Evolutionary conservation across 768 basidiomycete genomes (phyloP).

Genomic region (Hirschioporus abietinus): DNA sequence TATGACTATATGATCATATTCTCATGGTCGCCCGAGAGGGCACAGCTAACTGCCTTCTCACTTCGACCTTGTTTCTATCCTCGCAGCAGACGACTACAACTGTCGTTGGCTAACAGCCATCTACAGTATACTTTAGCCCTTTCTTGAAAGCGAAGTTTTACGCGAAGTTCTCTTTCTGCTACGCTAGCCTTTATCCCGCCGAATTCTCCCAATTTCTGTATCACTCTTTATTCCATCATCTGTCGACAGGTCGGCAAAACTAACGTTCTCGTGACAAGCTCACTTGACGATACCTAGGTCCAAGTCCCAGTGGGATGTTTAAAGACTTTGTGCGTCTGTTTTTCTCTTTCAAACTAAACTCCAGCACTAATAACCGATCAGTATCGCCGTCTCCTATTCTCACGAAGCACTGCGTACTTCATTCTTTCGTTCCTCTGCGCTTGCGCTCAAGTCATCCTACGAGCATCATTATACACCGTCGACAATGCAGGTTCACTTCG

Average conservation of each 20-base stretch:
- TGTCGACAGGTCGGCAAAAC: not conserved
- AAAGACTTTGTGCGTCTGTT: not conserved
- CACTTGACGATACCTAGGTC: not conserved
- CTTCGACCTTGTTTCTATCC: too few species aligned
- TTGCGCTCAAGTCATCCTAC: not conserved
- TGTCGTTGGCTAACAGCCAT: too few species aligned
- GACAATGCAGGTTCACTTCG: not conserved
- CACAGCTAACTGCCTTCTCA: not conserved
- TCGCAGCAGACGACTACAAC: too few species aligned
- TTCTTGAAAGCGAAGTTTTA: too few species aligned
- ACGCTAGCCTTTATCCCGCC: not conserved
- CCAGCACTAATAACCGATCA: not conserved
- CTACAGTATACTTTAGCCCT: too few species aligned
- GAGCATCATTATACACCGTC: not conserved
- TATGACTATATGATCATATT: not conserved
- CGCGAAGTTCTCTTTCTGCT: not conserved
- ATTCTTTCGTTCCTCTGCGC: not conserved
- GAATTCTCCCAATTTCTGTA: not conserved
- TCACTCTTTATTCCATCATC: not conserved
- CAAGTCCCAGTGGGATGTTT: not conserved
- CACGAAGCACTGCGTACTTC: not conserved
- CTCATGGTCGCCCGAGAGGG: not conserved
- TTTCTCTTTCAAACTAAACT: not conserved
- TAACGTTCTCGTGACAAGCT: not conserved
- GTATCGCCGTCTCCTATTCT: not conserved